Conservation (phyloP, 768 basidiomycete species). For the Clitopilus hobsonii region DNA sequence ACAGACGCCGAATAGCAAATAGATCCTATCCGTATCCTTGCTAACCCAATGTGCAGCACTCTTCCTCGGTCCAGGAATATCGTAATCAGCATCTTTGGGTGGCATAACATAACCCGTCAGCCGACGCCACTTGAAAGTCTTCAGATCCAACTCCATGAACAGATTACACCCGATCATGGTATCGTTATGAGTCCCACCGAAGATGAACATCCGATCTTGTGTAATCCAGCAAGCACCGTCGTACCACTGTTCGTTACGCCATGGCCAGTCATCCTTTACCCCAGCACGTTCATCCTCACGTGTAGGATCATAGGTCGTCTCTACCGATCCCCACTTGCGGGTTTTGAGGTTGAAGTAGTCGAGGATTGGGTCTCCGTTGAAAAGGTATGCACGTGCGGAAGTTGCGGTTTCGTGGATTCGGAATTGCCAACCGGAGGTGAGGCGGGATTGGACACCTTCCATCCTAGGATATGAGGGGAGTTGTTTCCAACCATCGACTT, state of each 20-base stretch:
- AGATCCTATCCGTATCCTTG: constrained; percentile 19
- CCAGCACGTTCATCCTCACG: constrained; percentile 10
- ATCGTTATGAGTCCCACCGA: constrained; percentile 25
- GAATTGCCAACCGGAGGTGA: not conserved
- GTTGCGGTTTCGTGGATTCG: not conserved
- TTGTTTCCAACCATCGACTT: constrained; percentile 19
- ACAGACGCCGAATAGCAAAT: constrained; percentile 26
- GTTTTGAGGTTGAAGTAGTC: constrained; percentile 4
- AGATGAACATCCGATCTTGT: constrained; percentile 30
- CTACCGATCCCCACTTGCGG: not conserved
- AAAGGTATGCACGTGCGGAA: not conserved
- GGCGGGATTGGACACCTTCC: not conserved
- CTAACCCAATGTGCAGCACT: constrained; percentile 28
- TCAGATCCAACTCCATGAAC: constrained; percentile 30
- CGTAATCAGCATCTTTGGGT: not conserved
- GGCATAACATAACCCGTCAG: constrained; percentile 14
- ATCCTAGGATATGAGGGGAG: constrained; percentile 23
- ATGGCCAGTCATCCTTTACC: constrained; percentile 17
- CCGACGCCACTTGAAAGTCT: constrained; percentile 23
- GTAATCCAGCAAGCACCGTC: constrained; percentile 18
- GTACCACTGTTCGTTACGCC: constrained; percentile 5
- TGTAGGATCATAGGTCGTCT: not conserved
- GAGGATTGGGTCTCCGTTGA: not conserved
- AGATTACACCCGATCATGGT: constrained; percentile 28
- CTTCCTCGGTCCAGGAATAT: constrained; percentile 26